Evolutionary conservation across 2,329 filamentous ascomycete genomes (phyloP).

Genomic region (Sporothrix mexicana): DNA sequence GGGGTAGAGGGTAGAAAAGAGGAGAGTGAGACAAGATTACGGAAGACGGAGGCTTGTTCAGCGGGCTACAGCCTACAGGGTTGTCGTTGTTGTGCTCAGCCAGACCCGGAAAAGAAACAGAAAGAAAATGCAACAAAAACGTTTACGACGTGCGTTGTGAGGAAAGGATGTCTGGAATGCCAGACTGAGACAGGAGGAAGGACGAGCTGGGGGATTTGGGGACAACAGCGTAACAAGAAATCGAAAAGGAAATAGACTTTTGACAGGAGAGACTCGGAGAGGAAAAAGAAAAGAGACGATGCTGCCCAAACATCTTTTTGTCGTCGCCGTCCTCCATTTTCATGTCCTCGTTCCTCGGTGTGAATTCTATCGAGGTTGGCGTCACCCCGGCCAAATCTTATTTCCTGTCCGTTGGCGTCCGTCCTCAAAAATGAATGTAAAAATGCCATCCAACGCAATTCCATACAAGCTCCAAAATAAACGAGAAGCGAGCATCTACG

Average conservation of each 20-base stretch:
- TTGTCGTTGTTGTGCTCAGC: constrained; percentile 1
- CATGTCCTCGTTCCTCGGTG: neutral
- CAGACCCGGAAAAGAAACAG: neutral
- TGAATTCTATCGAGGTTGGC: neutral
- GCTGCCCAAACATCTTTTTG: neutral
- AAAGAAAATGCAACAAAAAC: neutral
- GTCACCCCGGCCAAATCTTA: neutral
- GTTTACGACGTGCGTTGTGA: too few species aligned
- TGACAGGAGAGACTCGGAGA: neutral
- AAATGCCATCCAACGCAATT: too few species aligned
- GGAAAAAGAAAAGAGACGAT: neutral
- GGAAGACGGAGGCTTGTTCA: constrained; percentile 16
- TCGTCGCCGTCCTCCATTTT: neutral
- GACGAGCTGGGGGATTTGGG: neutral
- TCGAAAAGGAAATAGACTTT: neutral
- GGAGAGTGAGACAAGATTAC: neutral
- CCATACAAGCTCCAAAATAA: too few species aligned
- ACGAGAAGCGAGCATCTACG: too few species aligned
- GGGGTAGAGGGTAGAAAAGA: neutral
- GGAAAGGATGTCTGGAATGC: constrained; percentile 1
- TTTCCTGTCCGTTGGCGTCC: neutral
- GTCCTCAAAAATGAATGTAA: too few species aligned
- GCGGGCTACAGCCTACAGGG: neutral
- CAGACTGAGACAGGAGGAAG: constrained; percentile 11
- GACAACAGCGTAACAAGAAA: neutral